A percentile compares a stretch with the other conserved stretches of the same genome.
These are phyloP conservation scores for Cyclospora cayetanensis DNA, from an alignment of 169 alveolate species.

Conservation along the genomic window DNA sequence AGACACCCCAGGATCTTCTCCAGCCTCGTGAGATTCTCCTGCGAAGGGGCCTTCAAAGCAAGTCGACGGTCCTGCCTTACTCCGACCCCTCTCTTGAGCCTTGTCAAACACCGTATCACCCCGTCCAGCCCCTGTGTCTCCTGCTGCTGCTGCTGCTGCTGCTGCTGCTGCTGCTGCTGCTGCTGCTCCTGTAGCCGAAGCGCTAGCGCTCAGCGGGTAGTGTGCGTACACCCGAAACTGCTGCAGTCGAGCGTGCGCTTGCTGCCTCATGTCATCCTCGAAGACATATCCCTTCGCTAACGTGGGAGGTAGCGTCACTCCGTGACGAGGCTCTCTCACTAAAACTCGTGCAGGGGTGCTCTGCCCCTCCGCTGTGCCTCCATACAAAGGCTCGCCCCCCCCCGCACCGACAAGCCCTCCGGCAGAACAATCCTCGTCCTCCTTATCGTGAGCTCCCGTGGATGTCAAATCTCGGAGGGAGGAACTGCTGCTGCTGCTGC, in stretches of 20 bases:
- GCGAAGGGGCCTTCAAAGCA: no score
- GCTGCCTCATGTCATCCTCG: neutral
- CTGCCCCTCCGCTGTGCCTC: no score
- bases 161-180: conserved; percentile 23
- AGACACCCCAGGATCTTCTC: neutral
- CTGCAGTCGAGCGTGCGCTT: neutral
- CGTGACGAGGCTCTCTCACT: neutral
- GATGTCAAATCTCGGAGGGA: no score
- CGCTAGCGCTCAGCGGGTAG: neutral
- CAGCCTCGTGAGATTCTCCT: no score
- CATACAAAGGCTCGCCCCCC: no score
- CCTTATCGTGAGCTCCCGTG: no score
- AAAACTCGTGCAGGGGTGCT: no score
- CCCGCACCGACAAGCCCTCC: no score
- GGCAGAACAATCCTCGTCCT: no score
- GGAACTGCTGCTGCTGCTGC: no score
- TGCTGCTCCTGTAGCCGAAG: neutral
- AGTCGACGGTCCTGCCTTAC: no score
- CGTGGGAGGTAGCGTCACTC: neutral
- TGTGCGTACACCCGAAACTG: neutral
- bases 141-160: conserved; percentile 12
- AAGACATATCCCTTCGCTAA: neutral
- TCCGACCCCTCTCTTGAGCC: no score
- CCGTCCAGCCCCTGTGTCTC: neutral
- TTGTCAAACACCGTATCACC: neutral